Evolutionary conservation across 2,329 filamentous ascomycete species (phyloP).

Genomic region (Venturia aucupariae): DNA sequence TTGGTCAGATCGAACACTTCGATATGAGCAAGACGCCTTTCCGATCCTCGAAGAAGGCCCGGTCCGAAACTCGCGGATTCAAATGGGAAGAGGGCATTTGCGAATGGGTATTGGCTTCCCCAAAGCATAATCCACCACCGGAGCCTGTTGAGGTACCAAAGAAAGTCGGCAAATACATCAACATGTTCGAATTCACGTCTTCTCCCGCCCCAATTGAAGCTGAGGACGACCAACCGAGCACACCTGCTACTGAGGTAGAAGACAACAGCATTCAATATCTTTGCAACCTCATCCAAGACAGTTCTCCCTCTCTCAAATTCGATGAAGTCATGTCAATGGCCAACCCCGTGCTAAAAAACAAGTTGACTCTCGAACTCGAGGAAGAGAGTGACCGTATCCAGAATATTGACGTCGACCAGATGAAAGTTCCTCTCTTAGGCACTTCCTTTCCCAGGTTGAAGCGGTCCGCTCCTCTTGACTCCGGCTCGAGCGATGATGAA

Average conservation of each 20-base stretch:
- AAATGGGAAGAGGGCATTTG: slow-evolving; percentile 14
- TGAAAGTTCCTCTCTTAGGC: neutral
- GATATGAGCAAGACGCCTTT: slow-evolving; percentile 5
- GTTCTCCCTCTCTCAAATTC: neutral
- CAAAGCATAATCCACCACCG: neutral
- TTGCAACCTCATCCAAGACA: neutral
- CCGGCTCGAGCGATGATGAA: slow-evolving; percentile 5
- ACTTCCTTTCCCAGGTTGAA: neutral
- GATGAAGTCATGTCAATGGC: no score
- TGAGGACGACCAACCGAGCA: neutral
- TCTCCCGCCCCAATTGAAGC: neutral
- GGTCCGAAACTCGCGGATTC: neutral
- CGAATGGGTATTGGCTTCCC: slow-evolving; percentile 10
- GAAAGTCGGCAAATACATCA: neutral
- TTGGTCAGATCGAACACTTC: neutral
- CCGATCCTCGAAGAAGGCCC: neutral
- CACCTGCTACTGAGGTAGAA: neutral
- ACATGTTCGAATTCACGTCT: neutral
- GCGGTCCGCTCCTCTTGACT: neutral
- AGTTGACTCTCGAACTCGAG: neutral
- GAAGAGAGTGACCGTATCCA: neutral
- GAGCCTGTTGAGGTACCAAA: neutral
- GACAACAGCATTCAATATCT: neutral
- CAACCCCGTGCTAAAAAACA: neutral
- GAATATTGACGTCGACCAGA: neutral